A percentile compares a stretch with the other conserved stretches of the same genome.
Evolutionary conservation across 2,329 filamentous ascomycete genomes (phyloP).

Genomic region (Clarireedia paspali): DNA sequence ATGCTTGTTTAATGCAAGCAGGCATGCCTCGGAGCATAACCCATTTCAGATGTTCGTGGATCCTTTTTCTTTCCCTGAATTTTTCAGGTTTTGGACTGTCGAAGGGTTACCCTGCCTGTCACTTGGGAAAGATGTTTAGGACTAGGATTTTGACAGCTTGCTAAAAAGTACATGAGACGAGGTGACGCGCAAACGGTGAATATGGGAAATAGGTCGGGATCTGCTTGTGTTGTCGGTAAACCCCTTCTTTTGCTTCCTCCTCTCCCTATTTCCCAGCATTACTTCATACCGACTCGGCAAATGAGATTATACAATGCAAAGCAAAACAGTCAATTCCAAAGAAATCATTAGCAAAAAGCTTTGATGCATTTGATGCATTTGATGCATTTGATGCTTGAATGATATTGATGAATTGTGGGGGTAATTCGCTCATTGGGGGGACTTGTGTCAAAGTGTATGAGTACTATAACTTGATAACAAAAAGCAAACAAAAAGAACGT

Average conservation of each 20-base stretch:
- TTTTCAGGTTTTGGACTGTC: constrained; percentile 16
- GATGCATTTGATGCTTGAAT: neutral
- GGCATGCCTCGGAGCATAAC: constrained; percentile 25
- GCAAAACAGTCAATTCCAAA: too few relatives aligned
- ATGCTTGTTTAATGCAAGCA: constrained; percentile 25
- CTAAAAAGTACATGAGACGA: constrained; percentile 27
- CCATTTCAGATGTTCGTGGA: constrained; percentile 22
- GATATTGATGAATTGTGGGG: neutral
- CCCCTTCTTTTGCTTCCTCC: neutral
- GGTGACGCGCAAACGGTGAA: constrained; percentile 26
- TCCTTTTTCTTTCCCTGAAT: constrained; percentile 11
- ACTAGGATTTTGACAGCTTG: constrained; percentile 25
- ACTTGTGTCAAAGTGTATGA: too few relatives aligned
- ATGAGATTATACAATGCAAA: neutral
- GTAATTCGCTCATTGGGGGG: too few relatives aligned
- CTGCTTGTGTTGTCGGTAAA: constrained; percentile 11
- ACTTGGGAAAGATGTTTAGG: constrained; percentile 21
- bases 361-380: neutral
- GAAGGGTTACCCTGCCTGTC: constrained; percentile 25
- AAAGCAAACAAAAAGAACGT: neutral
- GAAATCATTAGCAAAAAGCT: too few relatives aligned
- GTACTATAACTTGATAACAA: neutral
- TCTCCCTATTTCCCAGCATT: neutral
- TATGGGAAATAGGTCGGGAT: constrained; percentile 16
- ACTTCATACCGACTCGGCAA: neutral